These are phyloP conservation scores for Trichophyton simii DNA, from an alignment of 2,329 filamentous ascomycete genomes.

Conservation along the genomic window DNA sequence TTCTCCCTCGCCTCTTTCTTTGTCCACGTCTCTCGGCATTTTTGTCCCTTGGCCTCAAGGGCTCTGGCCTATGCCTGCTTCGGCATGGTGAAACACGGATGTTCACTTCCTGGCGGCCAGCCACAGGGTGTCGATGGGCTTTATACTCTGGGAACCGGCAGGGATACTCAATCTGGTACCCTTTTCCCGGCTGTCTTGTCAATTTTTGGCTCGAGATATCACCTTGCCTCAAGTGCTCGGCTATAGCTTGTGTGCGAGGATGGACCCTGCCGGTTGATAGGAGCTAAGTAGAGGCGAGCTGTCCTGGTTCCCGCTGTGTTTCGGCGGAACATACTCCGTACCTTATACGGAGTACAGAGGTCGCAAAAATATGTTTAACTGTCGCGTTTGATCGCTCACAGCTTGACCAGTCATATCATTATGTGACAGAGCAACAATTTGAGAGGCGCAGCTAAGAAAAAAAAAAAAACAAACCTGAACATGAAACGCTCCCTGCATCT, in stretches of 20 bases:
- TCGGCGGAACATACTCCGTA: neutral
- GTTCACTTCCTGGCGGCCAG: neutral
- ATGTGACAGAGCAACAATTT: neutral
- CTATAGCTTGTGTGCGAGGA: neutral
- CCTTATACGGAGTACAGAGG: neutral
- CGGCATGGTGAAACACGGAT: neutral
- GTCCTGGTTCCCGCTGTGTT: neutral
- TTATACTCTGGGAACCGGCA: neutral
- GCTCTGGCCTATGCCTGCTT: neutral
- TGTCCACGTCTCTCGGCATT: neutral
- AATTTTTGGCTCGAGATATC: neutral
- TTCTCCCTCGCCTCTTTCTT: neutral
- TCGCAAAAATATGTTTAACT: neutral
- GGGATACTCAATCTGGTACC: neutral
- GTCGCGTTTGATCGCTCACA: neutral
- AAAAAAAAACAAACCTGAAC: neutral
- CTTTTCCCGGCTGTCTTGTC: neutral
- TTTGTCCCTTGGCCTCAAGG: neutral
- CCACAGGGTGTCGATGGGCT: neutral
- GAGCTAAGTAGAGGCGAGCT: neutral
- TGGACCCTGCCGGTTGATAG: neutral
- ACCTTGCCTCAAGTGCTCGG: too few relatives aligned
- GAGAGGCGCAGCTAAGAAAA: neutral
- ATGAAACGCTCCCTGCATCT: neutral
- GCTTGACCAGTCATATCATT: neutral